phyloP scores from a whole-genome alignment of 208 protist species.

The Wallacemonas collosoma region DNA sequence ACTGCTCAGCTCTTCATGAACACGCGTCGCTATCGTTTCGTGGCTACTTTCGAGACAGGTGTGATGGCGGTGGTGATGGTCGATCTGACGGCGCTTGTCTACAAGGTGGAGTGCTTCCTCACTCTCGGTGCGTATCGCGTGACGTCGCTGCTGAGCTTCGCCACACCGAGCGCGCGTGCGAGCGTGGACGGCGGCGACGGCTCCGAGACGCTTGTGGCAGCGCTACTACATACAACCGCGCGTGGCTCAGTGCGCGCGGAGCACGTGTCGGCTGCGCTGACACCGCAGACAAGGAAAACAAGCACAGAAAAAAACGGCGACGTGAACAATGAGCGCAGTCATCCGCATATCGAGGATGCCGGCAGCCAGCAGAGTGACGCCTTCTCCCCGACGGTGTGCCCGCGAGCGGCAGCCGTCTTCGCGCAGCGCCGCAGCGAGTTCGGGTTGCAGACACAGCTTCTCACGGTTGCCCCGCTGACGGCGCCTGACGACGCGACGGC shows the following conservation, averaged over 20 bases:
- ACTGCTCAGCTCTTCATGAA: slow-evolving; percentile 41
- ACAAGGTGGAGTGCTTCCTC: slow-evolving; percentile 71
- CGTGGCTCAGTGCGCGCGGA: not conserved
- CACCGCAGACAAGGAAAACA: not conserved
- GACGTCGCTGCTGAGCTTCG: slow-evolving; percentile 40
- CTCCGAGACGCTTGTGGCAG: slow-evolving; percentile 41
- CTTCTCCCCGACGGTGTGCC: not conserved
- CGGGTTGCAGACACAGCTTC: slow-evolving; percentile 5
- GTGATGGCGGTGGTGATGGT: slow-evolving; percentile 72
- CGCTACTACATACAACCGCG: slow-evolving; percentile 31
- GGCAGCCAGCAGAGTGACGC: not conserved
- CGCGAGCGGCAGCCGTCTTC: slow-evolving; percentile 4
- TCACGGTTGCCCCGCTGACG: not conserved
- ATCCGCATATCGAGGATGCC: too few species aligned
- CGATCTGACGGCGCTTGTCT: slow-evolving; percentile 45
- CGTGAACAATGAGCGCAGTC: not conserved
- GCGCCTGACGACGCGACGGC: not conserved
- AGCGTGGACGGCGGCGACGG: slow-evolving; percentile 19
- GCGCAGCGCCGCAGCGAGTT: slow-evolving; percentile 11
- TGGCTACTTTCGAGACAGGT: slow-evolving; percentile 52
- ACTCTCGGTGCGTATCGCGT: slow-evolving; percentile 52
- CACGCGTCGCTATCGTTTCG: slow-evolving; percentile 64
- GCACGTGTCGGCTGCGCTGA: not conserved
- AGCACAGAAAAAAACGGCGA: not conserved
- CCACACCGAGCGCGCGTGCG: slow-evolving; percentile 10